Evolutionary conservation across 306 rosid species (phyloP), one percentile per base, ranked within the genome.

Genomic region (Fragaria iinumae): DNA sequence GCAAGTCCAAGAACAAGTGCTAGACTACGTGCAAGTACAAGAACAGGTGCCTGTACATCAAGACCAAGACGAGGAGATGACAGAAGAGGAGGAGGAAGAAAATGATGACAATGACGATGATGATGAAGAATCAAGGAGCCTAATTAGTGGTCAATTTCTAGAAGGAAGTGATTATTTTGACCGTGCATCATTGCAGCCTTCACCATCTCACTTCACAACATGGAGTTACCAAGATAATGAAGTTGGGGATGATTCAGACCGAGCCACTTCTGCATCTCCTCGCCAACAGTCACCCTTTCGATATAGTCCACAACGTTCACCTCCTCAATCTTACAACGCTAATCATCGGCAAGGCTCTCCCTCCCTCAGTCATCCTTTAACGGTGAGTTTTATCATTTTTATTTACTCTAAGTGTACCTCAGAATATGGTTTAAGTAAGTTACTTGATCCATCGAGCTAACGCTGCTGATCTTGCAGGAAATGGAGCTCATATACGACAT

Each of bases 191-290:
- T 74, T 85, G 12, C 41, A 74, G 43, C 80, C 88, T 65, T 81
- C 93, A 21, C 76, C 91, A n/a, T 65, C 91, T 74, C 78, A 74
- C 25, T 21, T 64, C 76, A 74, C 80, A 36, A 66, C 90, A 16
- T 95, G 98, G 98, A 92, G 90, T 73, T 91, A 76, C 21, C 89
- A 79, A 77, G 96, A 88, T 80, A 87, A 86, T 67, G 97, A 95
- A 75, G 57, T 79, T 12, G 83, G 86, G 49, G 92, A 92, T 43
- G 90, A 90, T 68, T 84, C 83, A 49, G 87, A 87, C 71, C 81
- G 77, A 73, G 86, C 78, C 23, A 76, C 83, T 20, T 86, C 89
- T 41, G 36, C 78, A 75, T 80, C 96, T 39, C 79, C 93, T 66
- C 77, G 72, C 41, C 88, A 76, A 57, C 80, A 82, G 75, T 82